Conservation (phyloP, 352 stramenopile species). For the Phytophthora kernoviae region DNA sequence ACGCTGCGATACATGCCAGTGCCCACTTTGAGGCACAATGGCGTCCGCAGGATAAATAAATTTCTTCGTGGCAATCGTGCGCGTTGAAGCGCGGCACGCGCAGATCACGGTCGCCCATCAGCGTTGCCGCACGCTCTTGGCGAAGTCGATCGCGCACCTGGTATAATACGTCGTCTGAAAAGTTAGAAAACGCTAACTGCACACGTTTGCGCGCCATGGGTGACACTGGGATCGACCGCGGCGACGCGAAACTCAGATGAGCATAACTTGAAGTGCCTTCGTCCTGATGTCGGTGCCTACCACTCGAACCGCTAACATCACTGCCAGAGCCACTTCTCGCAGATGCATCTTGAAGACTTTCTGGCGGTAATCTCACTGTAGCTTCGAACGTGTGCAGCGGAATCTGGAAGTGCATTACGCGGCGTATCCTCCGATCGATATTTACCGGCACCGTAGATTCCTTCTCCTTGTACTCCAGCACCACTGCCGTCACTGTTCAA, state of each 20-base stretch:
- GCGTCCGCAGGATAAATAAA: conserved; percentile 83
- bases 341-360: conserved; percentile 18
- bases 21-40: conserved; percentile 81
- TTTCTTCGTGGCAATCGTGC: conserved; percentile 84
- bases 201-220: conserved; percentile 71
- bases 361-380: conserved; percentile 71
- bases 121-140: conserved; percentile 70
- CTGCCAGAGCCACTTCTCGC: conserved; percentile 21
- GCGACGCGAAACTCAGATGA: conserved; percentile 60
- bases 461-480: conserved; percentile 88
- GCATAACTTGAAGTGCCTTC: conserved; percentile 42
- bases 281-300: conserved; percentile 29
- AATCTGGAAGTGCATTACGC: conserved; percentile 90
- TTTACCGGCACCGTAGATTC: conserved; percentile 80
- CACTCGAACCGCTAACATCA: conserved; percentile 18
- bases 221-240: conserved; percentile 86
- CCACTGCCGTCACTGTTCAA: conserved; percentile 73
- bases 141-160: conserved; percentile 78
- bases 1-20: conserved; percentile 84
- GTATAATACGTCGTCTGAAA: conserved; percentile 87
- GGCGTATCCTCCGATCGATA: conserved; percentile 87
- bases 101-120: conserved; percentile 60
- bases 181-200: conserved; percentile 80
- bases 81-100: conserved; percentile 78
- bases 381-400: conserved; percentile 84